phyloP scores from a whole-genome alignment of 352 stramenopile genomes.

The Phytophthora sp. region DNA sequence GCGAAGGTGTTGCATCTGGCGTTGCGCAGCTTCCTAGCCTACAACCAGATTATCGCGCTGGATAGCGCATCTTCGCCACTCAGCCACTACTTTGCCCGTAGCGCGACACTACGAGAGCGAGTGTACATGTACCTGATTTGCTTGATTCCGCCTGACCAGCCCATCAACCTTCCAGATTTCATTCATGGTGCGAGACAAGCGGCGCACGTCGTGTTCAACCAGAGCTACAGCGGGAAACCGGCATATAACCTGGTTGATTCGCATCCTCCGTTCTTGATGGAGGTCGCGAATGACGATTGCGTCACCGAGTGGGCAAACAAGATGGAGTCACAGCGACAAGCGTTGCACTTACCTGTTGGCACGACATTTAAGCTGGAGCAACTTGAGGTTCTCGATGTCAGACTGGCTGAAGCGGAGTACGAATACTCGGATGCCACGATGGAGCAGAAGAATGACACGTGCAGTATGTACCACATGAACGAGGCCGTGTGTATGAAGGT shows the following conservation, averaged over 20 bases:
- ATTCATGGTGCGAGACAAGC: slow-evolving; percentile 43
- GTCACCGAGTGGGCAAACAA: slow-evolving; percentile 37
- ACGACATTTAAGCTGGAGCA: slow-evolving; percentile 36
- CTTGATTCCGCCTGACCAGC: slow-evolving; percentile 46
- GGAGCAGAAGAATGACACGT: slow-evolving; percentile 32
- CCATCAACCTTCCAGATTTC: slow-evolving; percentile 51
- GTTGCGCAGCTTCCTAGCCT: slow-evolving; percentile 40
- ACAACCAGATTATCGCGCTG: slow-evolving; percentile 46
- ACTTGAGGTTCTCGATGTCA: slow-evolving; percentile 36
- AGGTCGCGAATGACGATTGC: slow-evolving; percentile 31
- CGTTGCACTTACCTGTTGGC: slow-evolving; percentile 21
- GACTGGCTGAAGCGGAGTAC: slow-evolving; percentile 45
- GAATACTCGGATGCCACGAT: slow-evolving; percentile 31
- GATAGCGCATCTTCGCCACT: slow-evolving; percentile 36
- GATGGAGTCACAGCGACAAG: slow-evolving; percentile 21
- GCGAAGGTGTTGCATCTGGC: slow-evolving; percentile 54
- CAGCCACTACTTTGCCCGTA: slow-evolving; percentile 35
- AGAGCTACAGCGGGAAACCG: slow-evolving; percentile 28
- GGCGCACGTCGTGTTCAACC: slow-evolving; percentile 27
- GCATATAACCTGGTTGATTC: slow-evolving; percentile 6
- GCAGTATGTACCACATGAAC: slow-evolving; percentile 50
- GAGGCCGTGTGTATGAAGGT: slow-evolving; percentile 49
- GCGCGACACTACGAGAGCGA: slow-evolving; percentile 39
- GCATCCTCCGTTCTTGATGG: not conserved
- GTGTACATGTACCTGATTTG: slow-evolving; percentile 57